Evolutionary conservation across 441 rosid species (phyloP).

Genomic region (Croton laevigatus): DNA sequence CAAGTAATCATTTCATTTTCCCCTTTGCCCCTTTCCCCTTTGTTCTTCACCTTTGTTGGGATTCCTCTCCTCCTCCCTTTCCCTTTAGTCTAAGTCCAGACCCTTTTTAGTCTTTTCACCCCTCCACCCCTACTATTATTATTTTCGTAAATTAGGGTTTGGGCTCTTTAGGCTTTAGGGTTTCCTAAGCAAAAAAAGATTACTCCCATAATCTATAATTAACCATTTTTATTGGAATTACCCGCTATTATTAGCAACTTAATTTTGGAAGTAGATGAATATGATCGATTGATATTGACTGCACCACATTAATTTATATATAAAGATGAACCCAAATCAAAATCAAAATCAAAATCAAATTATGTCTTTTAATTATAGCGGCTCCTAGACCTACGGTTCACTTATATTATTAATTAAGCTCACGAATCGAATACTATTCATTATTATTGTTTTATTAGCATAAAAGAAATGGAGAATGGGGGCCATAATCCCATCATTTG

Average conservation of each 20-base stretch:
- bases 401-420: not conserved
- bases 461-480: not conserved
- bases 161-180: slow-evolving; percentile 22
- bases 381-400: not conserved
- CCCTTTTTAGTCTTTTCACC: not conserved
- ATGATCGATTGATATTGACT: not conserved
- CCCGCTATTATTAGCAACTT: not conserved
- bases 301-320: not conserved
- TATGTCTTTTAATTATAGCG: not conserved
- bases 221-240: not conserved
- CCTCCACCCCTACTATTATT: not conserved
- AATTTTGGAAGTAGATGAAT: not conserved
- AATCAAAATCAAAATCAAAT: not conserved
- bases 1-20: slow-evolving; percentile 54
- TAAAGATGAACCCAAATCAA: not conserved
- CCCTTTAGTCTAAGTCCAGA: not conserved
- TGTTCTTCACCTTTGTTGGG: slow-evolving; percentile 51
- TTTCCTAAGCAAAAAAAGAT: slow-evolving; percentile 6
- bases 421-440: not conserved
- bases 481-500: slow-evolving; percentile 5
- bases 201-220: too few species aligned
- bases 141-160: not conserved
- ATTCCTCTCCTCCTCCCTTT: slow-evolving; percentile 31
- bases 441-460: not conserved
- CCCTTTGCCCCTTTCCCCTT: slow-evolving; percentile 39